Conservation (phyloP, 139 green algal species). For the Chlamydomonas eustigma region DNA sequence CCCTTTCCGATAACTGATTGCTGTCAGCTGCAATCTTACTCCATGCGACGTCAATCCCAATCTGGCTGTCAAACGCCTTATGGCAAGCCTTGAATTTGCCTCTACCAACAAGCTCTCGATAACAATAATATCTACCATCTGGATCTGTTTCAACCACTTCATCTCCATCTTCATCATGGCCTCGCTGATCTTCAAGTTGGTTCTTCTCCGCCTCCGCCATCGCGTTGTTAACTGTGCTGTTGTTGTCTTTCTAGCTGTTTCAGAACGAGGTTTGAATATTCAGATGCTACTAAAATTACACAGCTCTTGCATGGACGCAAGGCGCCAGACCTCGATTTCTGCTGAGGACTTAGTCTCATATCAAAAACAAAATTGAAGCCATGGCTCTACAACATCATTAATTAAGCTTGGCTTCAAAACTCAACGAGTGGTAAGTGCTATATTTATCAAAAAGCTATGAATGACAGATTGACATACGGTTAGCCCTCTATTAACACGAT, state of each 20-base stretch:
- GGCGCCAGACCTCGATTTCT: background rate
- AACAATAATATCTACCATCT: conserved; percentile 61
- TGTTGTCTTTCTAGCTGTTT: background rate
- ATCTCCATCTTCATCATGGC: background rate
- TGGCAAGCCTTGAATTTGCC: conserved; percentile 73
- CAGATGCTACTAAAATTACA: background rate
- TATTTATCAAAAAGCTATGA: no score
- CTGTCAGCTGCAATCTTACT: conserved; percentile 69
- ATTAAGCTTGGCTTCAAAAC: no score
- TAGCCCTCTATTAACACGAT: no score
- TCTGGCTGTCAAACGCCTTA: conserved; percentile 50
- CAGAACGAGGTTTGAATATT: no score
- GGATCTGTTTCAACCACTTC: background rate
- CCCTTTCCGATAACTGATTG: conserved; percentile 54
- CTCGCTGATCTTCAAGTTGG: background rate
- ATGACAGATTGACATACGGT: no score
- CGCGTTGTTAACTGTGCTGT: background rate
- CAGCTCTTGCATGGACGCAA: background rate
- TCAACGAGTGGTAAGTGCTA: no score
- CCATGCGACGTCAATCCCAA: conserved; percentile 89
- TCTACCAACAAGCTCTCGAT: conserved; percentile 60
- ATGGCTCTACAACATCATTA: no score
- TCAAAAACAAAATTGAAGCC: no score
- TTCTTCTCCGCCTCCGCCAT: background rate
- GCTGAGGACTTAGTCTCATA: background rate